phyloP scores from a whole-genome alignment of 2,329 filamentous ascomycete genomes.

The Fusarium scirpi region DNA sequence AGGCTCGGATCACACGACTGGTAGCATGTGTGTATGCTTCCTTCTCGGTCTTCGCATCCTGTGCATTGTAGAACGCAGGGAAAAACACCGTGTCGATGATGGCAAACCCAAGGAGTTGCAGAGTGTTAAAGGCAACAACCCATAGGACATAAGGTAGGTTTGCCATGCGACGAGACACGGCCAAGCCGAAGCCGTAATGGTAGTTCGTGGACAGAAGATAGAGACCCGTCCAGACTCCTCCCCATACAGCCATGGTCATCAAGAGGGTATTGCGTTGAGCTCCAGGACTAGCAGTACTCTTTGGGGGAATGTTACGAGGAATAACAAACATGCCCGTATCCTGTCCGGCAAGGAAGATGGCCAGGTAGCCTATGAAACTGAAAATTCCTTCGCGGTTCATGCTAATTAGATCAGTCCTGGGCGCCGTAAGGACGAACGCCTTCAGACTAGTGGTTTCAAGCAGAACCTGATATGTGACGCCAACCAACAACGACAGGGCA shows the following conservation, averaged over 20 bases:
- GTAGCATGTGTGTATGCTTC: slow-evolving; percentile 77
- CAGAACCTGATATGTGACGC: slow-evolving; percentile 76
- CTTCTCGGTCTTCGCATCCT: slow-evolving; percentile 67
- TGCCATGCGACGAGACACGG: slow-evolving; percentile 87
- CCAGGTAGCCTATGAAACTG: slow-evolving; percentile 92
- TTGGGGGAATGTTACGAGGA: slow-evolving; percentile 65
- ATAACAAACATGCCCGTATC: slow-evolving; percentile 84
- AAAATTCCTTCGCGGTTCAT: slow-evolving; percentile 97
- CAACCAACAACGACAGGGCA: slow-evolving; percentile 76
- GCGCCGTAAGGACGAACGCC: slow-evolving; percentile 83
- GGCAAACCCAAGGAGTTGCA: slow-evolving; percentile 84
- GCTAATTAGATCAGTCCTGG: slow-evolving; percentile 81
- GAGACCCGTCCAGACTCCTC: slow-evolving; percentile 74
- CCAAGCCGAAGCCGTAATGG: slow-evolving; percentile 76
- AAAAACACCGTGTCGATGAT: slow-evolving; percentile 83
- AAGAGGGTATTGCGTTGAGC: slow-evolving; percentile 69
- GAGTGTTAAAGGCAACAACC: slow-evolving; percentile 90
- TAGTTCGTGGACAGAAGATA: slow-evolving; percentile 78
- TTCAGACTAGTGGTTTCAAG: slow-evolving; percentile 85
- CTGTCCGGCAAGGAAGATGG: slow-evolving; percentile 93
- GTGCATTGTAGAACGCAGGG: slow-evolving; percentile 73
- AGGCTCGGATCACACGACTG: slow-evolving; percentile 82
- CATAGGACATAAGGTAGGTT: slow-evolving; percentile 95
- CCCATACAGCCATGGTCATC: slow-evolving; percentile 73
- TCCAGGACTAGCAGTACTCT: slow-evolving; percentile 56